Evolutionary conservation across 805 yeast genomes (phyloP), one percentile per base, ranked within the genome.

Genomic region (Starmerella davenportii): DNA sequence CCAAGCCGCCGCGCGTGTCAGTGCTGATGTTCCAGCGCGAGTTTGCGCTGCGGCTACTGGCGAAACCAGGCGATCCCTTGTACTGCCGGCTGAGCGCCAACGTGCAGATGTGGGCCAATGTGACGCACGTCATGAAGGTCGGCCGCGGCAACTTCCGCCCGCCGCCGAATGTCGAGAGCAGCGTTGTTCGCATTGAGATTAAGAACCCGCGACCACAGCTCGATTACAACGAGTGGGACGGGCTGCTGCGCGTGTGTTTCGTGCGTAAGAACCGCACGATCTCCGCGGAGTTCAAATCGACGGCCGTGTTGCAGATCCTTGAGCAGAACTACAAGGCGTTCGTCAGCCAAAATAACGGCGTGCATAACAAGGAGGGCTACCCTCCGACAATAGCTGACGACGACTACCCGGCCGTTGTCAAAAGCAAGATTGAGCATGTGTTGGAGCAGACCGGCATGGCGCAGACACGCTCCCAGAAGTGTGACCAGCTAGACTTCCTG

Each of bases 81-180:
- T 90, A 87, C 63, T 84, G 95, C 59, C 71, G 98, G 53, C 66
- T 90, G 39, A 78, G 93, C 24, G 96, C 94, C 23, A 90, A 90
- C 54, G 96, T 90, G 1, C 98, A 90, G 55, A 87, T 90, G 96
- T 90, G 96, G 95, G 95, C 95, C n/a, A 81, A 81, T 47, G 95
- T 90, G 14, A 84, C 93, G 5, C 98, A 90, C 57, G 80, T 90
- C 38, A 90, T 90, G 98, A 90, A 90, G 60, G 98, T 90, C 23
- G 96, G 96, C 19, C 79, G 75, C 55, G 90, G 90, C 56, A 90
- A 90, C 55, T 90, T 90, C 65, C 69, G 95, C 51, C 98, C 98
- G 19, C 98, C 98, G 9, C 98, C 98, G 42, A 85, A 90, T 58
- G 98, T 90, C 41, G 98, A 90, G 58, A 84, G 95, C 0, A 77